Base-by-base conservation (phyloP, 176 grass and related monocot species). In the Lolium perenne region DNA sequence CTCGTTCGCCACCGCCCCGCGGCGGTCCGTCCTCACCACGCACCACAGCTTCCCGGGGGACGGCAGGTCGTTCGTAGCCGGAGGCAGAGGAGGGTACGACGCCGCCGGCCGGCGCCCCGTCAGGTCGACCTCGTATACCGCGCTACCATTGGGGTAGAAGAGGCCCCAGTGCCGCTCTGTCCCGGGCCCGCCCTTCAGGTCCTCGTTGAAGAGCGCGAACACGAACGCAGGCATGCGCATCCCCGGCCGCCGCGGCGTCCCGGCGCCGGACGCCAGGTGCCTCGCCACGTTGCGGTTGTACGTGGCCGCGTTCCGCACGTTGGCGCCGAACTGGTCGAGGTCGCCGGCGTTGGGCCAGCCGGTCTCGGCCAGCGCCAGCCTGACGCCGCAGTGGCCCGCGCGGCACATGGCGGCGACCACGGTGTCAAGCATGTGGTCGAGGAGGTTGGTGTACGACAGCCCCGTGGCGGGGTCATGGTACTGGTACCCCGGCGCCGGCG, bases 201-300 rank as follows among this genome's bases (percentile, higher is more conserved):
- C 58, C 93, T 95, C 93, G 78, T 95, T 92, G 82, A 90, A 95
- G 10, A 95, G 90, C 38, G 90, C 77, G 71, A 92, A 92, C 68
- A 95, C 74, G 71, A 93, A 90, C 54, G 86, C 83, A 69, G 89
- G 84, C 86, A 89, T 75, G 57, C 54, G 41, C 41, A 41, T 79
- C 20, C 86, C 84, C 1, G 91, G 93, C 38, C 83, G 59, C 10
- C 84, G 80, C 74, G 88, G 93, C 58, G 88, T 93, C 12, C 91
- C 93, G 50, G 68, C 82, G 9, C 71, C 66, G 7, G 72, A 74
- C 4, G 89, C 80, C 48, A 95, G 80, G 56, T 66, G 71, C 23
- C 68, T 65, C 18, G 87, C 94, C 76, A 95, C 78, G 63, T 95
- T 95, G 49, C 89, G 81, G 86, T 95, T 95, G 88, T 95, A 95